Conservation (phyloP, 495 filamentous ascomycete species). For the Annulohypoxylon nitens region DNA sequence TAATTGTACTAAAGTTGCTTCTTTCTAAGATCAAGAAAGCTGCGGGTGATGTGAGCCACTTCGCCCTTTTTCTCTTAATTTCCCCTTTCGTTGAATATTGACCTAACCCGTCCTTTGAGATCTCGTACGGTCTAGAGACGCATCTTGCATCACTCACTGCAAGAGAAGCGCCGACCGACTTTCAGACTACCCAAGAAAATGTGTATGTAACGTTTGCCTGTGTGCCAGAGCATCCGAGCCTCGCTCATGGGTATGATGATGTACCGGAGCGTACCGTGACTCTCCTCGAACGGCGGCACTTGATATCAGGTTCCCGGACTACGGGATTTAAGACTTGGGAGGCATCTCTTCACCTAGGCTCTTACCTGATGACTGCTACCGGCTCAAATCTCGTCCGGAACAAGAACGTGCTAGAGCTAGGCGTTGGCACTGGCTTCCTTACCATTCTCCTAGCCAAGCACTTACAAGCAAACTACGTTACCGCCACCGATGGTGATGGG, state of each 20-base stretch:
- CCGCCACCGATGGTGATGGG: slow-evolving; percentile 80
- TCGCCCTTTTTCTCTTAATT: no score
- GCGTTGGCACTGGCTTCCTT: slow-evolving; percentile 83
- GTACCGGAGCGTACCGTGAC: slow-evolving; percentile 56
- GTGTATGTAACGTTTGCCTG: slow-evolving; percentile 76
- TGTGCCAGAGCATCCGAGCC: slow-evolving; percentile 35
- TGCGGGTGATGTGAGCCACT: slow-evolving; percentile 75
- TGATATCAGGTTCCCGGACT: slow-evolving; percentile 77
- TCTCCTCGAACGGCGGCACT: slow-evolving; percentile 73
- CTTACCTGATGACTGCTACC: slow-evolving; percentile 64
- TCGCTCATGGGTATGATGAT: slow-evolving; percentile 21
- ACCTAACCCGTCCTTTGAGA: slow-evolving; percentile 63
- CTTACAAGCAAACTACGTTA: slow-evolving; percentile 69
- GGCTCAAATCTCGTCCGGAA: slow-evolving; percentile 57
- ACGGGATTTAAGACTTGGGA: slow-evolving; percentile 91
- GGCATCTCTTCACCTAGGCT: slow-evolving; percentile 79
- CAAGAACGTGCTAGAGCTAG: slow-evolving; percentile 79
- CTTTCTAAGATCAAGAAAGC: slow-evolving; percentile 70
- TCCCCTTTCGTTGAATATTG: no score
- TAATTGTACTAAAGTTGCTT: slow-evolving; percentile 75
- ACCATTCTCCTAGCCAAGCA: slow-evolving; percentile 78
- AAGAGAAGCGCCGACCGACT: slow-evolving; percentile 66
- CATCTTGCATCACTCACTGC: slow-evolving; percentile 67
- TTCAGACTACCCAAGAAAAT: slow-evolving; percentile 70
- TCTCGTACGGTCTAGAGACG: slow-evolving; percentile 73